phyloP scores from a whole-genome alignment of 768 basidiomycete species.

The Mycena vitilis region DNA sequence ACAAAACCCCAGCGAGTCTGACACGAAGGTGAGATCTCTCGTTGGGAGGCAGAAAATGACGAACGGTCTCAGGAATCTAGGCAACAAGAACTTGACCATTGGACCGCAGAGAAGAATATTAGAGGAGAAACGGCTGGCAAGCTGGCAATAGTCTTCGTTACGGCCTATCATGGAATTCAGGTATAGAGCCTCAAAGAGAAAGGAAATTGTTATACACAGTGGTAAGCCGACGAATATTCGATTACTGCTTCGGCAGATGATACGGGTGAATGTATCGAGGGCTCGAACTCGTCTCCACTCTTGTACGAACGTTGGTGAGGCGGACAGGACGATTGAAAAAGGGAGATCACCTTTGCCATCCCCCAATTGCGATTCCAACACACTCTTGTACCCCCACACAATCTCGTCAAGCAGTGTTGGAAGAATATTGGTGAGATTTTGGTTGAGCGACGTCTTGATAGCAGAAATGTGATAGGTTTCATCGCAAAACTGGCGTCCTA shows the following conservation, averaged over 20 bases:
- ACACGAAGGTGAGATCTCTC: too few relatives aligned
- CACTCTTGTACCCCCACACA: too few relatives aligned
- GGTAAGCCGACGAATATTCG: conserved; percentile 54
- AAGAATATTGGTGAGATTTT: too few relatives aligned
- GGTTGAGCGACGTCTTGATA: too few relatives aligned
- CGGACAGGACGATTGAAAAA: too few relatives aligned
- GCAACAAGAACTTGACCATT: conserved; percentile 48
- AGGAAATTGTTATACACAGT: conserved; percentile 43
- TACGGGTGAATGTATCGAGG: conserved; percentile 43
- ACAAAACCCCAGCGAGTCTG: conserved; percentile 40
- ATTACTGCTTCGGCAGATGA: conserved; percentile 52
- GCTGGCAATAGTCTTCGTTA: conserved; percentile 46
- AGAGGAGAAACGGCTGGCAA: conserved; percentile 46
- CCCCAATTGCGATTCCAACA: too few relatives aligned
- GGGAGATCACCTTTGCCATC: too few relatives aligned
- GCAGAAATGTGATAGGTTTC: too few relatives aligned
- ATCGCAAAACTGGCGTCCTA: too few relatives aligned
- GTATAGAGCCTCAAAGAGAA: too few relatives aligned
- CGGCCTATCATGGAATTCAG: conserved; percentile 41
- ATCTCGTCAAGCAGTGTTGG: too few relatives aligned
- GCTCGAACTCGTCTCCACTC: conserved; percentile 46
- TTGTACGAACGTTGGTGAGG: conserved; percentile 6
- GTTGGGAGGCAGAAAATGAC: background rate
- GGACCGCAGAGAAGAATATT: conserved; percentile 46
- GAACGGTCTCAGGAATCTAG: conserved; percentile 39